These are phyloP conservation scores for Cryptosporidium bovis DNA, from an alignment of 169 alveolate genomes.

Conservation along the genomic window DNA sequence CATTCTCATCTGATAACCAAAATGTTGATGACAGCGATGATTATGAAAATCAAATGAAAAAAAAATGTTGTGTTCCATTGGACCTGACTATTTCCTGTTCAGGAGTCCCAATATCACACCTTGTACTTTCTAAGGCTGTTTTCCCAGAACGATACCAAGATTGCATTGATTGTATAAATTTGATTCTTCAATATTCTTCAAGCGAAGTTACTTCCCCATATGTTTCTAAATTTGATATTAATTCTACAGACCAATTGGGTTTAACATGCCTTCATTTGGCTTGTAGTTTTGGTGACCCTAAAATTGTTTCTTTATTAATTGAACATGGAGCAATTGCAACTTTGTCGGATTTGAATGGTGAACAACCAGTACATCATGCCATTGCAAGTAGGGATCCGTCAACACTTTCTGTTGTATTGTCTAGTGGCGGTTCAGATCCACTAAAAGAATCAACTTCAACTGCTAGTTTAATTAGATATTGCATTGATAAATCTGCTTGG, in stretches of 20 bases:
- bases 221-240: slow-evolving; percentile 42
- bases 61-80: slow-evolving; percentile 1
- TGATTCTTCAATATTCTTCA: slow-evolving; percentile 37
- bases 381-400: slow-evolving; percentile 70
- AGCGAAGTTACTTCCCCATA: slow-evolving; percentile 13
- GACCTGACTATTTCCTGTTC: slow-evolving; percentile 46
- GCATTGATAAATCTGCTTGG: slow-evolving; percentile 75
- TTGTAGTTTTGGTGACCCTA: slow-evolving; percentile 67
- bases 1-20: background rate
- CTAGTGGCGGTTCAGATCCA: slow-evolving; percentile 68
- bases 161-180: slow-evolving; percentile 31
- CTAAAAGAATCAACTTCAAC: slow-evolving; percentile 32
- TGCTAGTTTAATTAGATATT: slow-evolving; percentile 50
- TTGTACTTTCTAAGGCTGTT: slow-evolving; percentile 50
- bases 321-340: slow-evolving; percentile 70
- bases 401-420: slow-evolving; percentile 32
- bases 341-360: slow-evolving; percentile 14
- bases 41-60: background rate
- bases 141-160: slow-evolving; percentile 63
- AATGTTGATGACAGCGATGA: background rate
- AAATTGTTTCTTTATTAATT: slow-evolving; percentile 36
- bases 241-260: slow-evolving; percentile 66
- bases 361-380: slow-evolving; percentile 66
- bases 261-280: slow-evolving; percentile 59
- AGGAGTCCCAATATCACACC: slow-evolving; percentile 60